Conservation (phyloP, 768 basidiomycete genomes). For the Kwoniella botswanensis region DNA sequence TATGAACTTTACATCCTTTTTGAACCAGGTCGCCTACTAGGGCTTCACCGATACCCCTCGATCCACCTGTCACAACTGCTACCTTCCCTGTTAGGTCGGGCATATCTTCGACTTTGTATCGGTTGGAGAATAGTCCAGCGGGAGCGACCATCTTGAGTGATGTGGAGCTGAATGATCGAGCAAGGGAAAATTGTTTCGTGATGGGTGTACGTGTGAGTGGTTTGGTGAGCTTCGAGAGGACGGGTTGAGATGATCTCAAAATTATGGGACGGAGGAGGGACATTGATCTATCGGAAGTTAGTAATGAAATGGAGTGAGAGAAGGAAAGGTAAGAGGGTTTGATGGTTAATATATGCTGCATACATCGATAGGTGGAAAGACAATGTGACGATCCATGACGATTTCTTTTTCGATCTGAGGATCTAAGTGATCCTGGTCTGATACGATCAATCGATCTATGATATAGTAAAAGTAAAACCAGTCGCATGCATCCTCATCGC, state of each 20-base stretch:
- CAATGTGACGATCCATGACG: constrained; percentile 9
- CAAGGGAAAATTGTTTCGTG: neutral
- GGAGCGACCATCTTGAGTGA: constrained; percentile 39
- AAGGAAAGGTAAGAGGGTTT: neutral
- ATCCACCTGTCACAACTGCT: constrained; percentile 64
- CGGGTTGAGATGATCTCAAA: constrained; percentile 3
- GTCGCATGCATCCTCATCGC: neutral
- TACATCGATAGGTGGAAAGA: neutral
- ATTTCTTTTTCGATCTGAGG: neutral
- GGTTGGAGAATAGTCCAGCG: constrained; percentile 53
- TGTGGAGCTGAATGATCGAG: constrained; percentile 7
- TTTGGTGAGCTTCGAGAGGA: neutral
- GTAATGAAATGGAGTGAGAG: neutral
- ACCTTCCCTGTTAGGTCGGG: constrained; percentile 63
- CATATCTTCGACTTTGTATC: constrained; percentile 59
- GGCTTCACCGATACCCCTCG: constrained; percentile 50
- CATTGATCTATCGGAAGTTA: neutral
- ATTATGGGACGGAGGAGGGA: constrained; percentile 6
- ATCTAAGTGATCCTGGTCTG: neutral
- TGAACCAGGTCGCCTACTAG: constrained; percentile 43
- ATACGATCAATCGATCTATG: neutral
- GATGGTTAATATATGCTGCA: neutral
- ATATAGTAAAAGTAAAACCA: neutral
- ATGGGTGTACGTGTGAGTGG: neutral
- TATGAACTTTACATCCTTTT: constrained; percentile 49